Percentiles rank a stretch among this genome's conserved stretches.
Evolutionary conservation across 768 basidiomycete genomes (phyloP).

Genomic region (Heimioporus sp.): DNA sequence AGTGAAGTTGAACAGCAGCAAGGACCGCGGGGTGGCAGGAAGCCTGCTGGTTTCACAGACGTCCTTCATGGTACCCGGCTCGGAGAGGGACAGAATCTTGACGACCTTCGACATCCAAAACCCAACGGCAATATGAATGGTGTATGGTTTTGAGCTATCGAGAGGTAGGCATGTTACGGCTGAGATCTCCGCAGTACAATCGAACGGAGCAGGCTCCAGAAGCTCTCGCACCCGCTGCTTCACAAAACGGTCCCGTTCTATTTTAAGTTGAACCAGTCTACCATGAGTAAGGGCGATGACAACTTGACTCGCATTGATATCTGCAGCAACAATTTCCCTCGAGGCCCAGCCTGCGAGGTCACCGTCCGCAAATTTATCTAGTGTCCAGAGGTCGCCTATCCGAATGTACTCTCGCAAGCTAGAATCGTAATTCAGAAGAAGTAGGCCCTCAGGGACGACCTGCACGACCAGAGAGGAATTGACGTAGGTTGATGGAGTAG

Average conservation of each 20-base stretch:
- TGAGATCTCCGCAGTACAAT: constrained; percentile 54
- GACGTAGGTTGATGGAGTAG: constrained; percentile 29
- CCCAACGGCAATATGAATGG: constrained; percentile 56
- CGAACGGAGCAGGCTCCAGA: constrained; percentile 15
- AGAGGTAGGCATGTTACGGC: constrained; percentile 64
- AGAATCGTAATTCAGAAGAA: constrained; percentile 55
- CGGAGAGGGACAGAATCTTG: constrained; percentile 48
- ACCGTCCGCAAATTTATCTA: constrained; percentile 26
- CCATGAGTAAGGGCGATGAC: constrained; percentile 58
- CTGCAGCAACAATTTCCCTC: constrained; percentile 63
- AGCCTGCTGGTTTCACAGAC: constrained; percentile 31
- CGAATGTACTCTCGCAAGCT: constrained; percentile 40
- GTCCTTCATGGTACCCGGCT: constrained; percentile 13
- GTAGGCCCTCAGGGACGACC: constrained; percentile 58
- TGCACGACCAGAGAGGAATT: constrained; percentile 66
- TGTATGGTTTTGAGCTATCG: constrained; percentile 44
- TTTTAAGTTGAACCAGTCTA: constrained; percentile 47
- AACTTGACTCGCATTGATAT: constrained; percentile 67
- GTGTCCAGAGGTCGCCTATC: constrained; percentile 40
- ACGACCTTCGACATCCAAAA: constrained; percentile 75
- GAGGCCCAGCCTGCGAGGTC: constrained; percentile 21
- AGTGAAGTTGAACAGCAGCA: constrained; percentile 62
- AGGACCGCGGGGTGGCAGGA: constrained; percentile 42
- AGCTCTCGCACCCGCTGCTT: constrained; percentile 23
- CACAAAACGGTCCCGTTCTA: constrained; percentile 41